Base-by-base conservation (phyloP, 2,329 filamentous ascomycete genomes). In the Aspergillus terreus region DNA sequence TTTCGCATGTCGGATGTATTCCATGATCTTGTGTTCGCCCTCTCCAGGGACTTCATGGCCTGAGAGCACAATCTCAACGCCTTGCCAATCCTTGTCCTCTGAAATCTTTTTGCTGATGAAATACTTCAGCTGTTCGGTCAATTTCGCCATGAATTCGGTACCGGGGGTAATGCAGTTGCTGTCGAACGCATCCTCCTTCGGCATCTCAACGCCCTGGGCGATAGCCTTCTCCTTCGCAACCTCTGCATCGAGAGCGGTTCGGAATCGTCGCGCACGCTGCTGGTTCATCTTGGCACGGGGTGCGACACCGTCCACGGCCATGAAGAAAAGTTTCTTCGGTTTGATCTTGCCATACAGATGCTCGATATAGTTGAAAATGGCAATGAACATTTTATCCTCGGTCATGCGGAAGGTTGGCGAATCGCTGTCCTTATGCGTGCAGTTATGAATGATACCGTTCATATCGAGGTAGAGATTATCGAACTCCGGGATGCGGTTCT, bases 401-500 rank as follows among this genome's bases (percentile, higher is more conserved):
- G 87, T 92, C 74, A 97, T 86, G 50, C 94, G 90, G 66, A 95
- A 95, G 1, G 90, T 90, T 4, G 91, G 85, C 68, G 92, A 92
- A 67, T 95, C 92, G 21, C 90, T 87, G 74, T 99, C 92, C 67
- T 94, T 96, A 76, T 99, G 94, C 51, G 94, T 99, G 73, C 94
- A 99, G 73, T 99, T 99, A 75, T 99, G 92, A 66, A 99, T 99
- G 71, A 99, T 99, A 61, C 94, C 94, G 74, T 99, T 99, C 94
- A 99, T 99, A 67, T 77, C 75, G 41, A 76, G 66, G 61, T 99
- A 99, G 56, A 99, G 84, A 74, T 90, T 94, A 74, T 99, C 94
- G 75, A 99, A 99, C 74, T 99, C 95, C 58, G 94, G 94, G 73
- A 99, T 99, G 64, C 94, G 88, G 74, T 96, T 99, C 78, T 99